Evolutionary conservation across 2,329 filamentous ascomycete genomes (phyloP).

Genomic region (Aurifilum marmelostoma): DNA sequence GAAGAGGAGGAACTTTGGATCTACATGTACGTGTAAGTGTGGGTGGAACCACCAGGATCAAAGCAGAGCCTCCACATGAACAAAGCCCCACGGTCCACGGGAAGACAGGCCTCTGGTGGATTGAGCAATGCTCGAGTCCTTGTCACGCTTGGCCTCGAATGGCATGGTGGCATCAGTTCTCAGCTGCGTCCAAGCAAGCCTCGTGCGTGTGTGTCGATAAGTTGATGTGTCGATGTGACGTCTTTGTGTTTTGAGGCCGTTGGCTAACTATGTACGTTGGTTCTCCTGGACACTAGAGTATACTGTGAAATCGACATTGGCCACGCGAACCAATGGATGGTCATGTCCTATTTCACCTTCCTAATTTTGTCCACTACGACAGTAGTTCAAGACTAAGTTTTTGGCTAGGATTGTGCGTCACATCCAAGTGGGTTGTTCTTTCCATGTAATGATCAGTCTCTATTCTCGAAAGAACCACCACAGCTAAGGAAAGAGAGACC

Average conservation of each 20-base stretch:
- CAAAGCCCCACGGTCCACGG: neutral
- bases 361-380: neutral
- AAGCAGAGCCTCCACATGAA: neutral
- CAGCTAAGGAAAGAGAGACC: neutral
- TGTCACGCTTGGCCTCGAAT: neutral
- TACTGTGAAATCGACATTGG: no score
- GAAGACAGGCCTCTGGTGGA: neutral
- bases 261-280: no score
- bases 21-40: slow-evolving; percentile 1
- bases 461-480: neutral
- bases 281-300: neutral
- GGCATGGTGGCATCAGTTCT: slow-evolving; percentile 7
- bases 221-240: slow-evolving; percentile 3
- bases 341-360: neutral
- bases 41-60: neutral
- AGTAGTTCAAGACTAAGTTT: neutral
- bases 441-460: neutral
- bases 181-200: slow-evolving; percentile 18
- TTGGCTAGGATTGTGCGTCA: no score
- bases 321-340: neutral
- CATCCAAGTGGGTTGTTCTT: neutral
- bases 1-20: neutral
- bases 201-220: neutral
- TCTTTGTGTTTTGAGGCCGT: neutral
- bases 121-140: neutral